Percentiles rank a stretch among this genome's conserved stretches.
These are phyloP conservation scores for Sugiyamaella pinicola DNA, from an alignment of 1,139 yeast species.

Conservation along the genomic window DNA sequence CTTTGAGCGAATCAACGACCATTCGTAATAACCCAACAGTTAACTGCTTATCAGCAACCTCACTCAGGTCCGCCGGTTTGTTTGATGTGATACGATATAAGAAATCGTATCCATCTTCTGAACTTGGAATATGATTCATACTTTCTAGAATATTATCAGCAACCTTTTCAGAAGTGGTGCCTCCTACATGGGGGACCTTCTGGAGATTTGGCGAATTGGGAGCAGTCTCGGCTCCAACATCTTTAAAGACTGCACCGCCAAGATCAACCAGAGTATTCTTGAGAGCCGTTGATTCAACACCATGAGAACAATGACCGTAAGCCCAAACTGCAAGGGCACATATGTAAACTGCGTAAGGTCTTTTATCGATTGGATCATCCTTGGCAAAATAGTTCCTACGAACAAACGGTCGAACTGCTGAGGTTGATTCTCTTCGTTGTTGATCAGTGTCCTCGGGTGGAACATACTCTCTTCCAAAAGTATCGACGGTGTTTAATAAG, in stretches of 20 bases:
- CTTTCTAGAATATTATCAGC: constrained; percentile 22
- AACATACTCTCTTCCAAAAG: constrained; percentile 14
- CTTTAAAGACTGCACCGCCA: constrained; percentile 12
- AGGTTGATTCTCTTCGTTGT: constrained; percentile 1
- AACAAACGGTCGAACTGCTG: constrained; percentile 14
- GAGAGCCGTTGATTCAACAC: constrained; percentile 53
- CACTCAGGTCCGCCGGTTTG: constrained; percentile 28
- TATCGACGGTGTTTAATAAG: constrained; percentile 8
- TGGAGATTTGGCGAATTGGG: constrained; percentile 4
- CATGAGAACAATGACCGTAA: constrained; percentile 53
- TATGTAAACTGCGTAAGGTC: constrained; percentile 58
- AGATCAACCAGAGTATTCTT: constrained; percentile 21
- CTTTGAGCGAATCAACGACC: constrained; percentile 36
- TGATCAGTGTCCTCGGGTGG: background rate
- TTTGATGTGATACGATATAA: constrained; percentile 30
- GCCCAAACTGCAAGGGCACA: constrained; percentile 61
- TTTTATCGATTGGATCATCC: constrained; percentile 55
- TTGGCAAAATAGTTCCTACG: constrained; percentile 47
- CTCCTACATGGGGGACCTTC: constrained; percentile 9
- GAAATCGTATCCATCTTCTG: constrained; percentile 34
- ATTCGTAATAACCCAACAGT: constrained; percentile 41
- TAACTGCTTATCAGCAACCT: constrained; percentile 32
- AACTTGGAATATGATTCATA: constrained; percentile 25
- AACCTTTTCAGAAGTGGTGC: constrained; percentile 21
- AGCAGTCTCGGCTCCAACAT: constrained; percentile 11